Evolutionary conservation across 2,329 filamentous ascomycete species (phyloP), one percentile per base, ranked within the genome.

Genomic region (Aspergillus fructus): DNA sequence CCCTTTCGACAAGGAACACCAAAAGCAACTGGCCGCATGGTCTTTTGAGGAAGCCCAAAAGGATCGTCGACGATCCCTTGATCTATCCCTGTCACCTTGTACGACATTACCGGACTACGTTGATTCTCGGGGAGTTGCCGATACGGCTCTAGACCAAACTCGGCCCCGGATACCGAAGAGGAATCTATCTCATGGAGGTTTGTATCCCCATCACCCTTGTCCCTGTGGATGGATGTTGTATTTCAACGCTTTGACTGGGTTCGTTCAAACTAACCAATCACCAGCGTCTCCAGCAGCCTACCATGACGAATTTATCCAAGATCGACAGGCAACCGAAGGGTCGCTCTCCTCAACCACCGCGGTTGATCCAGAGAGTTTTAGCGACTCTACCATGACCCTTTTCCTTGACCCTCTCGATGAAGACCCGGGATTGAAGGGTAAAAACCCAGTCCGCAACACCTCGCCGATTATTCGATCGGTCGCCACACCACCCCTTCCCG

Each of bases 1-100:
- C 9, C 78, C 77, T 0, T 77, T 78, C 60, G 77, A 81, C 59
- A 73, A 73, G 51, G 72, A 73, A 59, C 78, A 80, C 60, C 71
- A 78, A 61, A 72, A 74, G 42, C 70, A 61, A 34, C 61, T 81
- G 47, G 74, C 76, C 12, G 73, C 76, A 11, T 81, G 78, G 71
- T 76, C 75, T 8, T 78, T 80, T 51, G 69, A 69, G 9, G 65
- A 66, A 11, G 72, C 74, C 9, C 71, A 66, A 53, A 68, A 60
- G 13, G 69, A 72, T 37, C 70, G 76, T 43, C 61, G 62, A 24
- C 71, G 74, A 55, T 73, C 75, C 0, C 57, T 69, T 15, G 72
- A 74, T 42, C 60, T 73, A 7, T 69, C 75, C 9, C 59, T 78
- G 13, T 78, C 75, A 30, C 76, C 76, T 11, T 72, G 66, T 55